These are phyloP conservation scores for Eutrema heterophyllum DNA, from an alignment of 345 rosid genomes.

Conservation along the genomic window DNA sequence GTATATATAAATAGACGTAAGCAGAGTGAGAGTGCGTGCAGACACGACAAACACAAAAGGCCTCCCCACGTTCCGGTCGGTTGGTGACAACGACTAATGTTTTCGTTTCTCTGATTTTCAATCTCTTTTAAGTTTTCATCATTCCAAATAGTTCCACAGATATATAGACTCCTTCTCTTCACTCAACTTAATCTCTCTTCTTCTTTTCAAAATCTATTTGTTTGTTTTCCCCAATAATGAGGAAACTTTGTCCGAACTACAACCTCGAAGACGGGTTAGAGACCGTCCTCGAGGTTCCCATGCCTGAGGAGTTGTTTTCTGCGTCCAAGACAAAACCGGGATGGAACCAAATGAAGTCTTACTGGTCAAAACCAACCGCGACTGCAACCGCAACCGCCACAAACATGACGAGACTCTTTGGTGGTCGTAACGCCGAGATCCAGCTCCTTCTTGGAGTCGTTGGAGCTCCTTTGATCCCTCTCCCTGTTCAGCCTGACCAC, in stretches of 20 bases:
- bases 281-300: slow-evolving; percentile 95
- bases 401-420: slow-evolving; percentile 41
- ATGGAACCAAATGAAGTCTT: slow-evolving; percentile 83
- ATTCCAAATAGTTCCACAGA: slow-evolving; percentile 3
- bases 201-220: neutral
- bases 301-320: slow-evolving; percentile 84
- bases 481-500: slow-evolving; percentile 43
- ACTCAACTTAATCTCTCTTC: neutral
- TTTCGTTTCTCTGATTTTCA: neutral
- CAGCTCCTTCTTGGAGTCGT: slow-evolving; percentile 92
- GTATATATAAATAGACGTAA: slow-evolving; percentile 5
- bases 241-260: slow-evolving; percentile 87
- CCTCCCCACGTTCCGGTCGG: slow-evolving; percentile 73
- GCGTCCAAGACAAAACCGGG: slow-evolving; percentile 34
- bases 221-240: slow-evolving; percentile 35
- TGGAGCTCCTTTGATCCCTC: slow-evolving; percentile 93
- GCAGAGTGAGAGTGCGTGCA: slow-evolving; percentile 57
- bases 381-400: slow-evolving; percentile 28
- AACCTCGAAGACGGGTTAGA: slow-evolving; percentile 85
- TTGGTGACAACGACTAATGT: slow-evolving; percentile 40
- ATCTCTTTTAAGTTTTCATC: slow-evolving; percentile 26
- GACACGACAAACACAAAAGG: slow-evolving; percentile 63
- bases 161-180: slow-evolving; percentile 22
- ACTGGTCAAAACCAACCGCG: slow-evolving; percentile 52
- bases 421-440: slow-evolving; percentile 67